phyloP scores from a whole-genome alignment of 257 asterid species.

The Gynochthodes officinalis region DNA sequence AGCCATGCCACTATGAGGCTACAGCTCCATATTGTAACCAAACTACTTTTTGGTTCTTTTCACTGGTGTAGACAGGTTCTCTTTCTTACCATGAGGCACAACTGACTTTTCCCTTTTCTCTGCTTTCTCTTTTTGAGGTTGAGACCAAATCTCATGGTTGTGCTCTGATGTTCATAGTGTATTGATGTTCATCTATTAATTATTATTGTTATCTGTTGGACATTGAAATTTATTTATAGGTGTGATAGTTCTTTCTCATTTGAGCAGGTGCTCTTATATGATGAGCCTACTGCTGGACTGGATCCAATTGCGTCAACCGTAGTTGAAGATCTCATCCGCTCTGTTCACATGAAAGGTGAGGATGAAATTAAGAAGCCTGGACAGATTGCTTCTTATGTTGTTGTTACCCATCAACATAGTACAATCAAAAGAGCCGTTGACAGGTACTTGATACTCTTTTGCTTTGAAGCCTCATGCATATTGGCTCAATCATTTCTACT shows the following conservation, averaged over 20 bases:
- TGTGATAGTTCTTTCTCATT: conserved; percentile 4
- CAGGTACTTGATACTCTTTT: conserved; percentile 48
- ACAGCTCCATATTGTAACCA: not conserved
- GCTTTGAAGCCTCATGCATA: not conserved
- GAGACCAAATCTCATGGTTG: not conserved
- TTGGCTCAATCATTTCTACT: not conserved
- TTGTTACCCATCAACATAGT: conserved; percentile 98
- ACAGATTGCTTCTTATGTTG: conserved; percentile 84
- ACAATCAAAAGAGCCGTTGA: conserved; percentile 96
- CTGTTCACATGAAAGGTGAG: conserved; percentile 80
- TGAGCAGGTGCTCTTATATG: conserved; percentile 87
- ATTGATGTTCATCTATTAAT: not conserved
- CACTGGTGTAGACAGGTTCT: not conserved
- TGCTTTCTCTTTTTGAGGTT: not conserved
- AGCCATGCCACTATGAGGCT: not conserved
- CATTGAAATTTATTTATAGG: not conserved
- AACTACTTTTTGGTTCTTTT: not conserved
- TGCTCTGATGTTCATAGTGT: not conserved
- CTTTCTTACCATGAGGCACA: not conserved
- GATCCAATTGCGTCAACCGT: conserved; percentile 99
- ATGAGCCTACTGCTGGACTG: conserved; percentile 99
- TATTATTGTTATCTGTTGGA: not conserved
- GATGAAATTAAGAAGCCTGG: conserved; percentile 93
- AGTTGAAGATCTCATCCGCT: conserved; percentile 97
- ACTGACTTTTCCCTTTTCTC: not conserved